Evolutionary conservation across 345 rosid genomes (phyloP), one percentile per base, ranked within the genome.

Genomic region (Lepidium sativum): DNA sequence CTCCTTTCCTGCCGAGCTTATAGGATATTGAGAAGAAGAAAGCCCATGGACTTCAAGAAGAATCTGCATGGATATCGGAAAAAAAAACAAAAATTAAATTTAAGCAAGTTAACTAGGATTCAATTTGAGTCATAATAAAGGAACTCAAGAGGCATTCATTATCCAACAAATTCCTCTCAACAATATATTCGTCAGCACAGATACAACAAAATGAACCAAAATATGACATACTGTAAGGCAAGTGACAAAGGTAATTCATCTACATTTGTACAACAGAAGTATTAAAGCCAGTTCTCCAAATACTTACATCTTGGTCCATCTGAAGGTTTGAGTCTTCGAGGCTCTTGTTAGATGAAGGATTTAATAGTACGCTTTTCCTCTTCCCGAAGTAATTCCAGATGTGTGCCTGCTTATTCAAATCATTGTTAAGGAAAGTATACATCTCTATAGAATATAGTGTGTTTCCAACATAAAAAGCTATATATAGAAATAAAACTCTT

Each of bases 221-320:
- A 64, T 54, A 17, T 10, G 44, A 50, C 35, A 27, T 17, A n/a
- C 0, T 8, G 14, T 9, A 17, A 45, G 12, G 18, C 18, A 47
- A 17, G 32, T 27, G 58, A 58, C 6, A 48, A 23, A 39, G 18
- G 53, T 34, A 7, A 20, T 15, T 44, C 25, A 5, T 52, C 67
- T 31, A 51, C 13, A 60, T 8, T 32, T 41, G 1, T 16, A 5
- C 38, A 65, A 64, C 15, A 40, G 31, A 63, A 29, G 31, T 54
- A 23, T 63, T 23, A 60, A 49, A 60, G 37, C 18, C 9, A 21
- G 53, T 20, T 35, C 51, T 50, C 41, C 54, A 23, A 23, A 55
- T 57, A 78, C 91, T 74, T 73, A 84, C 99, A 81, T 90, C 79
- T 80, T 94, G 99, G 82, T 94, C 95, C 95, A 94, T 88, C 69